phyloP scores from a whole-genome alignment of 75 land plant genomes.

The Ceratopteris richardii region DNA sequence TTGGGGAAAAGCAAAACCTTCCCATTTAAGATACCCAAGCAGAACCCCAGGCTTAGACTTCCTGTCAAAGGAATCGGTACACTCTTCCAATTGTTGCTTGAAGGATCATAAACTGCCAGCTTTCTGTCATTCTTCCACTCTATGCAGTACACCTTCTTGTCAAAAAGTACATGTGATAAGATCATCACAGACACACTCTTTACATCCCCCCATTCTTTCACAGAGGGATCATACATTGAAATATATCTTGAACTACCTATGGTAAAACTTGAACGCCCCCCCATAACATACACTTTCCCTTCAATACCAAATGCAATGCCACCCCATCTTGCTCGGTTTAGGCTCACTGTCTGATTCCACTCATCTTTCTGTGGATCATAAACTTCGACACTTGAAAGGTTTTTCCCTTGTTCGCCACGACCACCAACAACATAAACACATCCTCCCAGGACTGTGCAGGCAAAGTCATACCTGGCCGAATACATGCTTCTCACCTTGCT shows the following conservation, averaged over 20 bases:
- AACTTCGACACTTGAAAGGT: slow-evolving; percentile 52
- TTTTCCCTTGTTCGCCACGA: slow-evolving; percentile 37
- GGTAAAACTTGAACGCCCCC: slow-evolving; percentile 67
- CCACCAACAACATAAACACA: slow-evolving; percentile 69
- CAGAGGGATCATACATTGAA: slow-evolving; percentile 45
- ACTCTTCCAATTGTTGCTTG: slow-evolving; percentile 49
- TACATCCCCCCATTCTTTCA: slow-evolving; percentile 41
- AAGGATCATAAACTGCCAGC: slow-evolving; percentile 35
- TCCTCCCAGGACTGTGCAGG: slow-evolving; percentile 57
- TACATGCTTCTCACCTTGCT: slow-evolving; percentile 44
- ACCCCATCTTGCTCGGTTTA: slow-evolving; percentile 58
- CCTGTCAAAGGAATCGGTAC: slow-evolving; percentile 56
- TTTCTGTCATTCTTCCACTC: slow-evolving; percentile 79
- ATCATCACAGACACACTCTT: slow-evolving; percentile 68
- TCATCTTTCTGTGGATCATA: slow-evolving; percentile 43
- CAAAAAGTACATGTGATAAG: slow-evolving; percentile 37
- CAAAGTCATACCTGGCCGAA: slow-evolving; percentile 68
- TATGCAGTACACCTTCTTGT: slow-evolving; percentile 29
- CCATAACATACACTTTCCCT: slow-evolving; percentile 68
- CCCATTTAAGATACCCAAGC: slow-evolving; percentile 46
- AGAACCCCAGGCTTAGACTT: slow-evolving; percentile 42
- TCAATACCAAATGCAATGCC: slow-evolving; percentile 59
- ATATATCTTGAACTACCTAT: slow-evolving; percentile 52
- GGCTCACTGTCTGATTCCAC: slow-evolving; percentile 50
- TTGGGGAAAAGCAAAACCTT: slow-evolving; percentile 55